Percentiles rank a stretch among this genome's conserved stretches.
phyloP scores from a whole-genome alignment of 805 yeast species.

The Komagataella phaffii region DNA sequence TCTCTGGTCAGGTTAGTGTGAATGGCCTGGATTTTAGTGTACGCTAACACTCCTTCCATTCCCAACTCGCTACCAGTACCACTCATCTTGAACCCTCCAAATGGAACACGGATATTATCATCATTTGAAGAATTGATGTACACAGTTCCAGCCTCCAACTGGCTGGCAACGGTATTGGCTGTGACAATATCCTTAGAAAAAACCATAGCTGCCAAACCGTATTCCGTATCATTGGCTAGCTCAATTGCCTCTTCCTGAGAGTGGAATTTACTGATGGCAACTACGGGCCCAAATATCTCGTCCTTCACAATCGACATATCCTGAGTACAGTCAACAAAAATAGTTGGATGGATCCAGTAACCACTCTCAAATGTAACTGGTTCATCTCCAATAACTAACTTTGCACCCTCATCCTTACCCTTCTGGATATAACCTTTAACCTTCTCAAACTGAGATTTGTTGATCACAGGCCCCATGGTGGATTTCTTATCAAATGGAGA shows the following conservation, averaged over 20 bases:
- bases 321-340: constrained; percentile 58
- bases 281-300: constrained; percentile 87
- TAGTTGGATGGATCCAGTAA: constrained; percentile 61
- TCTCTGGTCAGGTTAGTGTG: constrained; percentile 28
- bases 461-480: constrained; percentile 51
- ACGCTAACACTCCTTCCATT: constrained; percentile 53
- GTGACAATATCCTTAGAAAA: constrained; percentile 55
- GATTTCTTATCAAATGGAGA: constrained; percentile 31
- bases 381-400: constrained; percentile 27
- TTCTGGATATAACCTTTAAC: constrained; percentile 27
- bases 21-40: constrained; percentile 66
- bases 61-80: constrained; percentile 81
- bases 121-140: constrained; percentile 62
- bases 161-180: constrained; percentile 52
- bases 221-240: constrained; percentile 58
- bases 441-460: constrained; percentile 41
- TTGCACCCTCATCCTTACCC: constrained; percentile 38
- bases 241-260: constrained; percentile 55
- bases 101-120: constrained; percentile 53
- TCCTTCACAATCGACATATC: constrained; percentile 56
- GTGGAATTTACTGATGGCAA: constrained; percentile 48
- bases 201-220: constrained; percentile 76
- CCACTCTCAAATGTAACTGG: constrained; percentile 36
- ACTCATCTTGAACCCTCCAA: constrained; percentile 70
- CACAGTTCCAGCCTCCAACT: constrained; percentile 52